Evolutionary conservation across 441 rosid species (phyloP), one percentile per base, ranked within the genome.

Genomic region (Adansonia rubrostipa): DNA sequence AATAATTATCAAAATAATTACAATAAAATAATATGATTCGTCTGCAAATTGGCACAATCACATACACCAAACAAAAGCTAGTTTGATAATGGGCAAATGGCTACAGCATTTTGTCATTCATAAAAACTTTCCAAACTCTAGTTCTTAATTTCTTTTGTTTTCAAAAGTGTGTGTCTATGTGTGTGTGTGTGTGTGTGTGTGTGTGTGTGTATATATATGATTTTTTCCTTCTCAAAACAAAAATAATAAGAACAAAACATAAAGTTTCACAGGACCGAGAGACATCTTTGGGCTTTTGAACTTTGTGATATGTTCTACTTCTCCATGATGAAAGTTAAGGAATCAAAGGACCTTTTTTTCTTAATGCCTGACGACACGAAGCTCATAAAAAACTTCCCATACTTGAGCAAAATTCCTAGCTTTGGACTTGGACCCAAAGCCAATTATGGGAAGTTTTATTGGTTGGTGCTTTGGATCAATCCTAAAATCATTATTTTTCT

Each of bases 381-480:
- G 22, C 22, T 62, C 51, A 61, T 47, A 15, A 5, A 63, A 36
- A 48, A 36, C 40, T 20, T 54, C n/a, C 19, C 47, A 6, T 65
- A 15, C 15, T 19, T 11, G 15, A 74, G 50, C 69, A 11, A 11
- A 42, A 74, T 54, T 28, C 19, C 33, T 57, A 50, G 53, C 78
- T 44, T 17, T 36, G 40, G 40, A 36, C 0, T 4, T 4, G 42
- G 53, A 70, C 28, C 2, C 44, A 40, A 58, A 77, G 75, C 82
- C 80, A 75, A 77, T 79, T 79, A 62, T 17, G 70, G 73, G 62
- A 64, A 67, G 74, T 45, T 77, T 47, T 77, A 80, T 73, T 77
- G 81, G 88, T 28, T 75, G 89, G 79, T 78, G 84, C 72, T 48
- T 60, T 57, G 77, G 64, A 81, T 73, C 70, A 19, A 65, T 71